phyloP scores from a whole-genome alignment of 208 protist genomes.

The Porcisia hertigi region DNA sequence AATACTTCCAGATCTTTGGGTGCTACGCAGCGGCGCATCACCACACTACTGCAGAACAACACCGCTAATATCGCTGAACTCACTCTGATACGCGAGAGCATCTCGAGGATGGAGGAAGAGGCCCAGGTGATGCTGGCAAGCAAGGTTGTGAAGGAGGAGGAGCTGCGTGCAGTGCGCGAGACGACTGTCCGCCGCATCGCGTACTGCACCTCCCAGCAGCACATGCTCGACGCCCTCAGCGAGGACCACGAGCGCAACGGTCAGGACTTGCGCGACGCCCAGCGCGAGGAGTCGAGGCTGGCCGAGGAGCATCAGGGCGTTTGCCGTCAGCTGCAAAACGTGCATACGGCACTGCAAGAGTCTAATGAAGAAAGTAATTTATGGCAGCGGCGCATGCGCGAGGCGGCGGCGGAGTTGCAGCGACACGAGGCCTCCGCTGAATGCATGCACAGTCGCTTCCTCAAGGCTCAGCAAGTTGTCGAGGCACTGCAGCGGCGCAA shows the following conservation, averaged over 20 bases:
- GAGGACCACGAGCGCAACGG: conserved; percentile 56
- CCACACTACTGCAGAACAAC: conserved; percentile 50
- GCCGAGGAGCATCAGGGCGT: conserved; percentile 86
- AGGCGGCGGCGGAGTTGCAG: conserved; percentile 66
- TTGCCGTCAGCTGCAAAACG: conserved; percentile 72
- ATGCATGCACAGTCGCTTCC: conserved; percentile 41
- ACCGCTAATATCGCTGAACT: conserved; percentile 55
- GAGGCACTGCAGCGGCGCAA: conserved; percentile 77
- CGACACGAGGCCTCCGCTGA: conserved; percentile 57
- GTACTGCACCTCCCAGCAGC: conserved; percentile 39
- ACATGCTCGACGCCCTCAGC: conserved; percentile 56
- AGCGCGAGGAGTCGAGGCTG: conserved; percentile 51
- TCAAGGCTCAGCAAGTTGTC: conserved; percentile 58
- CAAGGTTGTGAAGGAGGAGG: conserved; percentile 82
- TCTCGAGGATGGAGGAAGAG: conserved; percentile 60
- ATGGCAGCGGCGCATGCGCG: conserved; percentile 61
- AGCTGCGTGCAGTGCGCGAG: conserved; percentile 69
- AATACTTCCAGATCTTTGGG: conserved; percentile 54
- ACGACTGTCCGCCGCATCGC: conserved; percentile 46
- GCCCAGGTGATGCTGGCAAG: conserved; percentile 49
- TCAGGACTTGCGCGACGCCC: conserved; percentile 39
- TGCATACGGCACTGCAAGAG: conserved; percentile 85
- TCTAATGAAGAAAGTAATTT: conserved; percentile 88
- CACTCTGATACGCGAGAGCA: conserved; percentile 34
- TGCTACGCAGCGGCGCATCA: conserved; percentile 47